Base-by-base conservation (phyloP, 2,329 filamentous ascomycete genomes). In the Ceratocystis cubensis region DNA sequence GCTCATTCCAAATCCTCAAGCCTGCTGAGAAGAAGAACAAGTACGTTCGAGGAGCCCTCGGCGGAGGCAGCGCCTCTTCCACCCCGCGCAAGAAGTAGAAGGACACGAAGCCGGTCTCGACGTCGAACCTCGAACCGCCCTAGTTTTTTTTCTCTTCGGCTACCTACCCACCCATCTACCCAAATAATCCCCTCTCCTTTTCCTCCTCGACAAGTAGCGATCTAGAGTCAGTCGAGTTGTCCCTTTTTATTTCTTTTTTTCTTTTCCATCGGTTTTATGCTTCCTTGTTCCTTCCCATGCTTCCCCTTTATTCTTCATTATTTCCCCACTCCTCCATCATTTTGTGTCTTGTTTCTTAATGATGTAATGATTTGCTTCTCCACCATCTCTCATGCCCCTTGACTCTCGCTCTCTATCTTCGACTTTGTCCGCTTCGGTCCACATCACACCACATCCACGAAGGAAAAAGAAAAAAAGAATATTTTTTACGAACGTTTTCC, bases 1-100 rank as follows among this genome's bases (percentile, higher is more conserved):
- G 94, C 83, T 96, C 92, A 70, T 99, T 99, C 88, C 94, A 97
- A 91, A 97, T 99, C 76, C 84, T 99, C 81, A 99, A 97, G 83
- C 94, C 94, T 75, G 94, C 94, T 78, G 94, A 99, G 85, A 99
- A 99, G 88, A 99, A 99, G 88, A 93, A 96, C 90, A 97, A 97
- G 92, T 97, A 96, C 83, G 92, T 95, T 76, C 84, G 86, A 80
- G 82, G 82, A 80, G 82, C 83, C 80, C 82, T 88, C 78, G 82
- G 83, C 80, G 68, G 69, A 69, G 71, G 70, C 70, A 71, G 68
- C 46, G 62, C 68, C 66, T 65, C 64, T 61, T 62, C 66, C 63
- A 66, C 67, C 67, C 67, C 67, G 50, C 69, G 68, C 61, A 69
- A 64, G 66, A 70, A 70, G 69, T 69, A 68, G 63, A 66, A 45